Base-by-base conservation (phyloP, 192 early-diverging fungal species). In the Podila minutissima region DNA sequence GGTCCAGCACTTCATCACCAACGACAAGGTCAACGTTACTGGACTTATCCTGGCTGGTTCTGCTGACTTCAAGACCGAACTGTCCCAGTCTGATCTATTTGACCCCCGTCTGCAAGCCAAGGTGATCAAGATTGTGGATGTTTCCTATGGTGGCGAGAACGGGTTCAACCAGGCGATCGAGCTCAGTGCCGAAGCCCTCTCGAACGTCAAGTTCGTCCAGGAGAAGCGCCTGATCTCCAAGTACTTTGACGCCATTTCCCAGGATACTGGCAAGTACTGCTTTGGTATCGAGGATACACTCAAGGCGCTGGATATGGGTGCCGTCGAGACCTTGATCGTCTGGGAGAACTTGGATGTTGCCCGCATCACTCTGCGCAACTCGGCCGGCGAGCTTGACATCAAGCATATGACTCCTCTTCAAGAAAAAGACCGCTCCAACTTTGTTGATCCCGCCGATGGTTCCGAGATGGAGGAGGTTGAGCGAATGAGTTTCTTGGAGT, bases 61-160 rank as follows among this genome's bases (percentile, higher is more conserved):
- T 24, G 98, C 98, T 41, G 98, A 99, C 86, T 98, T 99, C 90
- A 99, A 99, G 88, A 96, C 95, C 51, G 97, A 97, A 74, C 85
- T 99, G 69, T 89, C 91, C 28, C 94, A 97, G 83, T 97, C 96
- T 33, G 98, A 99, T 77, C 83, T 99, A 83, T 97, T 98, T 82
- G 98, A 99, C 85, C 93, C 89, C 67, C 95, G 98, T 75, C 89
- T 99, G 51, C 84, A 88, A 66, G 91, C 88, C 55, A 97, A 96
- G 84, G 90, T 99, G 62, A 86, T 99, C 74, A 97, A 95, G 77
- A 88, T 95, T 65, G 95, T 99, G 9, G 98, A 99, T 75, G 98
- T 99, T 22, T 97, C 96, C 46, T 99, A 99, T 79, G 98, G 98
- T 82, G 98, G 98, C 59, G 98, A 98, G 85, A 98, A 98, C 87